Base-by-base conservation (phyloP, 164 flowering plant species). In the Umbilicus rupestris region DNA sequence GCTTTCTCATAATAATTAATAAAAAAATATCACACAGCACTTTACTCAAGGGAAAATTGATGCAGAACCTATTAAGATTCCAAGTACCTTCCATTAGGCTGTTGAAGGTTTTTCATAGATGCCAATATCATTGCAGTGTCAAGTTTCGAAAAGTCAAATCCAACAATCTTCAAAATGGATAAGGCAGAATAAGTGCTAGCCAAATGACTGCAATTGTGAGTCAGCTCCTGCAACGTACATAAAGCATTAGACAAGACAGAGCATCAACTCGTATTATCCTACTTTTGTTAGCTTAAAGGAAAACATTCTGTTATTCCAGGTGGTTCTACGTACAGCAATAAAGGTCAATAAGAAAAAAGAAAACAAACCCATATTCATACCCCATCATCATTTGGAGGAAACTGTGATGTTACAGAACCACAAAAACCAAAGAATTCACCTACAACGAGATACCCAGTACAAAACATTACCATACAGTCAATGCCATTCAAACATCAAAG, bases 161-260 rank as follows among this genome's bases (percentile, higher is more conserved):
- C 97, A 78, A 92, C 74, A 30, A 78, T 85, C 81, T 80, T 92
- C 45, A 95, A 77, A 70, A 95, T 87, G 31, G 91, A 83, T 33
- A 95, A 69, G 14, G 94, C 99, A 78, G 88, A 85, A 68, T 92
- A 95, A 0, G 99, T 89, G 74, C 96, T 95, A 42, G 99, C 97
- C 76, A 92, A 77, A 73, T 95, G 84, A 80, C 97, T 82, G 14
- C 76, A 78, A 74, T 81, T 85, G 68, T 69, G 83, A 69, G 29
- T 47, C 68, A 66, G 72, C 60, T 67, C 85, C 98, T 93, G 77
- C 65, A 74, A n/a, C 65, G n/a, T n/a, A n/a, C n/a, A n/a, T n/a
- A n/a, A n/a, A n/a, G n/a, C n/a, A n/a, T n/a, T n/a, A n/a, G n/a
- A n/a, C n/a, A n/a, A n/a, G n/a, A n/a, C n/a, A 67, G 17, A 41